Evolutionary conservation across 176 grass and related monocot species (phyloP).

Genomic region (Cocos nucifera): DNA sequence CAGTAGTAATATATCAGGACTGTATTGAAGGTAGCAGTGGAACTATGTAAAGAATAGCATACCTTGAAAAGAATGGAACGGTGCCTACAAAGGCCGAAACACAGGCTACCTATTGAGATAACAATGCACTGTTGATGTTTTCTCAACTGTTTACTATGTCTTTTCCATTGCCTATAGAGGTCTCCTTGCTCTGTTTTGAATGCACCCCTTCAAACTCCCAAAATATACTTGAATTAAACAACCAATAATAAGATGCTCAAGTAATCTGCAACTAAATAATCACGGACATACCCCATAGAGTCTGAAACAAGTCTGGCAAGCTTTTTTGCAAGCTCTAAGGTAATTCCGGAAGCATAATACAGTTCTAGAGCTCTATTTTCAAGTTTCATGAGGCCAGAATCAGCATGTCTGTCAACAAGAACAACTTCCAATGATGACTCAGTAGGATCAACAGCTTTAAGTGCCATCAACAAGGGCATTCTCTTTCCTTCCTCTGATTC

Average conservation of each 20-base stretch:
- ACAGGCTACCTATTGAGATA: constrained; percentile 62
- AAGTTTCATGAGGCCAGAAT: constrained; percentile 47
- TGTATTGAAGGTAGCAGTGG: background rate
- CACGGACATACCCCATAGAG: constrained; percentile 55
- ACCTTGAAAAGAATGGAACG: constrained; percentile 92
- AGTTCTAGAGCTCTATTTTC: constrained; percentile 50
- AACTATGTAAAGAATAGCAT: background rate
- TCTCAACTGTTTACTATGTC: constrained; percentile 58
- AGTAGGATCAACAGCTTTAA: constrained; percentile 43
- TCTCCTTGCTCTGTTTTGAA: constrained; percentile 60
- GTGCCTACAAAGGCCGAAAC: constrained; percentile 80
- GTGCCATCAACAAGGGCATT: constrained; percentile 59
- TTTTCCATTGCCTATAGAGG: constrained; percentile 75
- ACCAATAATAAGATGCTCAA: background rate
- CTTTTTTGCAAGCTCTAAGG: constrained; percentile 47
- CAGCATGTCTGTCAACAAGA: constrained; percentile 52
- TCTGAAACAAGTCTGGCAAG: constrained; percentile 78
- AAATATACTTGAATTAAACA: constrained; percentile 18
- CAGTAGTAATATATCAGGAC: no score
- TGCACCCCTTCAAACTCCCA: constrained; percentile 48
- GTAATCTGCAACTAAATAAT: background rate
- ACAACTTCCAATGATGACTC: constrained; percentile 83
- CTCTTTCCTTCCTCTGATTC: constrained; percentile 46
- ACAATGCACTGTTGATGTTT: constrained; percentile 52
- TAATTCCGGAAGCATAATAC: constrained; percentile 29